Evolutionary conservation across 2,329 filamentous ascomycete genomes (phyloP), one percentile per base, ranked within the genome.

Genomic region (Diaporthe sp.): DNA sequence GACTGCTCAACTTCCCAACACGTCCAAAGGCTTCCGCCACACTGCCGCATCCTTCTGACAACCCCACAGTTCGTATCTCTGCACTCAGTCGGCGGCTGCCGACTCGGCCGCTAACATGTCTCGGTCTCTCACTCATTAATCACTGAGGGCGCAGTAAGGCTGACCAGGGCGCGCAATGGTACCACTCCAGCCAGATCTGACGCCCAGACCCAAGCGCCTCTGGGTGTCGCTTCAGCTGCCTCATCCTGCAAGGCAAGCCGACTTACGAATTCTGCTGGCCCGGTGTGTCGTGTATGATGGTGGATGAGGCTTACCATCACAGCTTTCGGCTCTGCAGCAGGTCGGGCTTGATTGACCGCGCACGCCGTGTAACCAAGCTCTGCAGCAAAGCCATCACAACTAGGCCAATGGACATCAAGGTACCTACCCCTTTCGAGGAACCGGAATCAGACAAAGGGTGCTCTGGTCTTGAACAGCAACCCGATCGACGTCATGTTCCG

Each of bases 101-200:
- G 55, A 60, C 55, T 58, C 67, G 42, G 49, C 53, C 55, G 68
- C 53, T n/a, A 57, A 53, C 68, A 71, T 71, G 58, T 67, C 60
- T 73, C 39, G 25, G 42, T 57, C 46, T 46, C 42, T 42, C 53
- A 22, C 39, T 72, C 55, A 53, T 51, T 57, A 22, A 39, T 42
- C 57, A 22, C 44, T 15, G 13, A 31, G 37, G 55, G n/a, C 42
- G 17, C 62, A 44, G 19, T 58, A 57, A 49, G 72, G 72, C 72
- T 74, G 72, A 70, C 13, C 42, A 55, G 19, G 68, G 46, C 51
- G 49, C n/a, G 39, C n/a, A 19, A 60, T 42, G 31, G 53, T 70
- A n/a, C 53, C 34, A 42, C 49, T 39, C 49, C 42, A 19, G 10
- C 60, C 46, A 34, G 19, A 15, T 15, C n/a, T 42, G 70, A 39